These are phyloP conservation scores for Phytopythium ostracodes DNA, from an alignment of 352 stramenopile species.

Conservation along the genomic window DNA sequence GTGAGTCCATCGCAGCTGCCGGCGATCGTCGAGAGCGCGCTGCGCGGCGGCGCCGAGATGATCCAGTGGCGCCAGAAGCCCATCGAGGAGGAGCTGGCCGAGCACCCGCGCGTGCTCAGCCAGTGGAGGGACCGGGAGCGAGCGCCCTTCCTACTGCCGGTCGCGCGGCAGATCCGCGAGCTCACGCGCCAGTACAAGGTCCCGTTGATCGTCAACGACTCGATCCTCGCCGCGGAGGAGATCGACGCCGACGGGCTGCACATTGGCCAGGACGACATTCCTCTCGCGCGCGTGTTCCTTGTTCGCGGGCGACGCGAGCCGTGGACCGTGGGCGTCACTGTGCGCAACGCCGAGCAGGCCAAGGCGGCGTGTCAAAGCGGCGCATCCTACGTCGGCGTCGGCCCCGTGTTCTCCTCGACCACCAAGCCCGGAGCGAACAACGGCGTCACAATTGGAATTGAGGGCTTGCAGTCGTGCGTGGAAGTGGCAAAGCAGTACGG, in stretches of 20 bases:
- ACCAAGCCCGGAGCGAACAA: conserved; percentile 57
- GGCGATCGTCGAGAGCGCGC: conserved; percentile 34
- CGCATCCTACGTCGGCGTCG: conserved; percentile 45
- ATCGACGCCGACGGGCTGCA: conserved; percentile 48
- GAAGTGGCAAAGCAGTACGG: conserved; percentile 17
- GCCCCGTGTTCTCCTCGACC: conserved; percentile 45
- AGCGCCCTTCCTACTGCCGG: conserved; percentile 28
- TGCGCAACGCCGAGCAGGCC: conserved; percentile 41
- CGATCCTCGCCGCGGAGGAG: conserved; percentile 35
- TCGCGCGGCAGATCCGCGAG: conserved; percentile 32
- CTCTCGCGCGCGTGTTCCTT: conserved; percentile 22
- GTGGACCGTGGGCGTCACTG: conserved; percentile 36
- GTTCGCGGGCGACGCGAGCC: conserved; percentile 11
- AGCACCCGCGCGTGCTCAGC: conserved; percentile 17
- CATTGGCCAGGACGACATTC: conserved; percentile 42
- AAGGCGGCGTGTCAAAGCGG: conserved; percentile 32
- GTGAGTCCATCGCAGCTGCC: conserved; percentile 22
- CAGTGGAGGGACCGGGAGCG: conserved; percentile 16
- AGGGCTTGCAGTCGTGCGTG: conserved; percentile 27
- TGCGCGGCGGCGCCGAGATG: conserved; percentile 38
- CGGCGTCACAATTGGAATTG: conserved; percentile 37
- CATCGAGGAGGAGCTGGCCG: conserved; percentile 20
- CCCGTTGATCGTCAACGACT: conserved; percentile 59
- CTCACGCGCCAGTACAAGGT: conserved; percentile 32
- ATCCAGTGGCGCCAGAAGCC: conserved; percentile 60